Evolutionary conservation across 169 alveolate genomes (phyloP).

Genomic region (Plasmodium berghei): DNA sequence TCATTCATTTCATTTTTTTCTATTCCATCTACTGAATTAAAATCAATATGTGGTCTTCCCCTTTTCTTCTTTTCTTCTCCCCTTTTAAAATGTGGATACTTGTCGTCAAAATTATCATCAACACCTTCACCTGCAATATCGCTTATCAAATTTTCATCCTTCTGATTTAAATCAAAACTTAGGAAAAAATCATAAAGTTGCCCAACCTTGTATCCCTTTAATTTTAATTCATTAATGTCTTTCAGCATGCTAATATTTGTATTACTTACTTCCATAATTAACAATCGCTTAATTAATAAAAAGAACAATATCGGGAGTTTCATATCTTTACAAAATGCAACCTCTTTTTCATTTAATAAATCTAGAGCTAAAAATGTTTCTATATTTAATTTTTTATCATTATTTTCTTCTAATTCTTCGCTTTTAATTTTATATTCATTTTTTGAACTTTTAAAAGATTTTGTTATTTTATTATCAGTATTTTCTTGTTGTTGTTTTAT

Average conservation of each 20-base stretch:
- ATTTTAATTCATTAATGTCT: constrained; percentile 79
- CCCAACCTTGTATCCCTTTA: constrained; percentile 82
- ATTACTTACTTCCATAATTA: constrained; percentile 76
- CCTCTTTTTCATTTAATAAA: constrained; percentile 78
- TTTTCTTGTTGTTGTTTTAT: constrained; percentile 28
- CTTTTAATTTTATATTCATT: constrained; percentile 45
- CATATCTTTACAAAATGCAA: constrained; percentile 80
- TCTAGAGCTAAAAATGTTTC: constrained; percentile 61
- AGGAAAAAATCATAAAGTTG: constrained; percentile 81
- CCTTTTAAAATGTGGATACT: constrained; percentile 13
- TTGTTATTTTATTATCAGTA: constrained; percentile 16
- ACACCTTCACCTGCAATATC: neutral
- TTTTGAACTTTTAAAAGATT: constrained; percentile 25
- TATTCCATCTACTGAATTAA: neutral
- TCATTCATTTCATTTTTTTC: constrained; percentile 18
- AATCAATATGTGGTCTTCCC: constrained; percentile 20
- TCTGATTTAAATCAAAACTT: constrained; percentile 77
- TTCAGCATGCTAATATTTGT: constrained; percentile 56
- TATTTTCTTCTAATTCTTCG: constrained; percentile 39
- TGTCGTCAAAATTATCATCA: neutral
- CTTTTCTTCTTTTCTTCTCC: constrained; percentile 54
- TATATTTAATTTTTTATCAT: constrained; percentile 64
- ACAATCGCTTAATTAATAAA: constrained; percentile 78
- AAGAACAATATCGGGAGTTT: constrained; percentile 81
- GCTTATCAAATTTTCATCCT: constrained; percentile 19